Base-by-base conservation (phyloP, 208 protist species). In the Trypanosoma caninum region DNA sequence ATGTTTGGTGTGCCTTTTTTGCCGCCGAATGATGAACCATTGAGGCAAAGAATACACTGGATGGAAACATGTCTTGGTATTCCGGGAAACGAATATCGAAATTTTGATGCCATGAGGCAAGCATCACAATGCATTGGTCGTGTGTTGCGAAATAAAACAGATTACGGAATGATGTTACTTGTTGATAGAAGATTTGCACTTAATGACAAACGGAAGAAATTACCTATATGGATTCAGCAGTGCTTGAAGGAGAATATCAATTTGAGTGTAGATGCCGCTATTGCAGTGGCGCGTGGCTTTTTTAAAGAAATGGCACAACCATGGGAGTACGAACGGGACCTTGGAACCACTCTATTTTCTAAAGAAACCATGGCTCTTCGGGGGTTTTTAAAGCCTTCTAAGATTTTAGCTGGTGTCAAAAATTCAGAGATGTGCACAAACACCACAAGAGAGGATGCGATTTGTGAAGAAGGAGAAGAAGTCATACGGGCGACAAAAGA, bases 151-250 rank as follows among this genome's bases (percentile, higher is more conserved):
- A 98, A 98, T 71, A 99, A 99, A 67, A 97, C 91, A 3, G 99
- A 99, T 79, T 99, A 99, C 71, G 99, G 98, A 13, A 91, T 99
- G 63, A 99, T 99, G 97, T 81, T 99, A 13, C 91, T 99, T 31
- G 98, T 99, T 6, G 98, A 99, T 78, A 89, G 95, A 58, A 80
- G 98, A 25, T 99, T 98, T 74, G 83, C 90, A 23, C 79, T 97
- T 27, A 79, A 82, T 23, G 98, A 99, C 75, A 99, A 99, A 66
- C 72, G 93, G 30, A 80, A 80, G 28, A 97, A 95, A 67, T 75
- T 97, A 22, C 92, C 92, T n/a, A 78, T 78, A 51, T 97, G 92
- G 89, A 95, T 97, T 72, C 82, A 82, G 42, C 87, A 97, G 64
- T 89, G 74, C 48, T 62, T 95, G 13, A 91, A 92, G 52, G 87